phyloP scores from a whole-genome alignment of 805 yeast genomes.

The Metschnikowia corniflorae region DNA sequence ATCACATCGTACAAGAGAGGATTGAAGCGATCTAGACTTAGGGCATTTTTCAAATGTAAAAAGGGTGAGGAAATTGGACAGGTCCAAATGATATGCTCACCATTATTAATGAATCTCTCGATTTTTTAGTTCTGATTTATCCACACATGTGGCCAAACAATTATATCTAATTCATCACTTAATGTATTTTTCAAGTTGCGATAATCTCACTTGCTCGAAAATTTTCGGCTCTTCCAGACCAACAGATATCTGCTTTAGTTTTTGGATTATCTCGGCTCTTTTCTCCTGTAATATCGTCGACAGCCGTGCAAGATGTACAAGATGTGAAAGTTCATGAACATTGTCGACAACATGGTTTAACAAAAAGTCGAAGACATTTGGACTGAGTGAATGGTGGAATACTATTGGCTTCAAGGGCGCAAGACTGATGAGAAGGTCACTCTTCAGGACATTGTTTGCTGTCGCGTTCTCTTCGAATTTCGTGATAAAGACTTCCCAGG shows the following conservation, averaged over 20 bases:
- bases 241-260: slow-evolving; percentile 17
- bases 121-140: too few relatives aligned
- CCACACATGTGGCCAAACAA: too few relatives aligned
- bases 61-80: too few relatives aligned
- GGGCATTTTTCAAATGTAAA: too few relatives aligned
- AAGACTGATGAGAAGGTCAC: slow-evolving; percentile 21
- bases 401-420: slow-evolving; percentile 25
- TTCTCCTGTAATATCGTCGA: slow-evolving; percentile 15
- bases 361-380: slow-evolving; percentile 20
- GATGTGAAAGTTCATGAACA: slow-evolving; percentile 27
- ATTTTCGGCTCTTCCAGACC: slow-evolving; percentile 5
- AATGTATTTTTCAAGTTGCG: slow-evolving; percentile 18
- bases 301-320: slow-evolving; percentile 20
- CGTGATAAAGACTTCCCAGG: slow-evolving; percentile 21
- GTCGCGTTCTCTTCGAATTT: slow-evolving; percentile 14
- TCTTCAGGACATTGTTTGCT: slow-evolving; percentile 6
- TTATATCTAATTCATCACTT: too few relatives aligned
- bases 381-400: slow-evolving; percentile 23
- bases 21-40: too few relatives aligned
- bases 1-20: too few relatives aligned
- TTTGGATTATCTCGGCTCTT: slow-evolving; percentile 20
- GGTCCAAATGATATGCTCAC: too few relatives aligned
- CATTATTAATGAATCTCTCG: too few relatives aligned
- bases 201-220: slow-evolving; percentile 17
- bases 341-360: slow-evolving; percentile 21